phyloP scores from a whole-genome alignment of 805 yeast genomes.

The Cephaloascus fragrans region DNA sequence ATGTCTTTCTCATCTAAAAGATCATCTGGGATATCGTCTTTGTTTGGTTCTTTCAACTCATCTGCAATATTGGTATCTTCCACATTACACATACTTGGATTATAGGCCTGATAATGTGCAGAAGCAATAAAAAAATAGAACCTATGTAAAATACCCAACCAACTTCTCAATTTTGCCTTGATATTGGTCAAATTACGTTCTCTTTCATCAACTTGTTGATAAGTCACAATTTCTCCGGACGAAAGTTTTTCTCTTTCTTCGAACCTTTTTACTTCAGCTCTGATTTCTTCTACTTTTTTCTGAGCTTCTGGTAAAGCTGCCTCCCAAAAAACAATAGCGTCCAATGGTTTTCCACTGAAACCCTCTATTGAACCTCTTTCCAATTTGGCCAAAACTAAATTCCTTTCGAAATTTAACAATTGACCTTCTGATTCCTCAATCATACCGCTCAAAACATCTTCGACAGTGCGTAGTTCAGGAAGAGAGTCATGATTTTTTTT shows the following conservation, averaged over 20 bases:
- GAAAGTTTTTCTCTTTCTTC: slow-evolving; percentile 5
- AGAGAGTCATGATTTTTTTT: slow-evolving; percentile 4
- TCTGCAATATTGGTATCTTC: slow-evolving; percentile 7
- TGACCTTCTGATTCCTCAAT: slow-evolving; percentile 43
- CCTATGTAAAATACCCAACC: slow-evolving; percentile 62
- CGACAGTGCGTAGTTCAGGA: slow-evolving; percentile 38
- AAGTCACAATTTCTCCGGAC: slow-evolving; percentile 7
- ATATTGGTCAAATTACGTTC: slow-evolving; percentile 1
- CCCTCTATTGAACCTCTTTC: slow-evolving; percentile 69
- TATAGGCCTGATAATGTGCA: slow-evolving; percentile 49
- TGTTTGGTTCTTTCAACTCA: slow-evolving; percentile 6
- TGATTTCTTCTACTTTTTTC: slow-evolving; percentile 7
- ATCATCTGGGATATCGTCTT: slow-evolving; percentile 7
- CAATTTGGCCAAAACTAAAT: slow-evolving; percentile 30
- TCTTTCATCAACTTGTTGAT: slow-evolving; percentile 4
- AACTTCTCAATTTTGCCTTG: slow-evolving; percentile 28
- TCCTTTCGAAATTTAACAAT: slow-evolving; percentile 38
- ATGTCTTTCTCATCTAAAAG: slow-evolving; percentile 12
- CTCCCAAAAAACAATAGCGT: slow-evolving; percentile 40
- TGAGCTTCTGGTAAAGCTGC: slow-evolving; percentile 23
- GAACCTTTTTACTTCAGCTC: slow-evolving; percentile 5
- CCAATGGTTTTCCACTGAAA: slow-evolving; percentile 35
- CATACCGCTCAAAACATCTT: slow-evolving; percentile 61
- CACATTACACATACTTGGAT: slow-evolving; percentile 15
- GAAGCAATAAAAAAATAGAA: slow-evolving; percentile 72